phyloP scores from a whole-genome alignment of 441 rosid genomes.

The Pelargonium australe region DNA sequence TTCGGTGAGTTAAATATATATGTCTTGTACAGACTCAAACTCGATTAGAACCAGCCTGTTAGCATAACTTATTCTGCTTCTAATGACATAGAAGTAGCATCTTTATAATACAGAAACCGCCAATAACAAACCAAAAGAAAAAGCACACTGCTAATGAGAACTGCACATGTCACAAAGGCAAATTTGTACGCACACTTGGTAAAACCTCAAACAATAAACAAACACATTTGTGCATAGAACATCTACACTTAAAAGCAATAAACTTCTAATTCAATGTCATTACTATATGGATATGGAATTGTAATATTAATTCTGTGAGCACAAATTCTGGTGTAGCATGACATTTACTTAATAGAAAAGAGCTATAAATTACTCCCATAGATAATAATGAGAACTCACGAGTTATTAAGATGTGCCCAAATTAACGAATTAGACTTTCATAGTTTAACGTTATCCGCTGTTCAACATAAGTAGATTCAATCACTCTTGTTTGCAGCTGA shows the following conservation, averaged over 20 bases:
- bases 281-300: too few relatives aligned
- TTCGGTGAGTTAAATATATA: slow-evolving; percentile 47
- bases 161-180: neutral
- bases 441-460: neutral
- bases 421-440: neutral
- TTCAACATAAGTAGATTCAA: neutral
- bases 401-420: neutral
- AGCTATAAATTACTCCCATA: too few relatives aligned
- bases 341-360: too few relatives aligned
- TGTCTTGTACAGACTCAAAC: slow-evolving; percentile 27
- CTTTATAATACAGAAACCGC: slow-evolving; percentile 3
- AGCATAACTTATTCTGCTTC: slow-evolving; percentile 25
- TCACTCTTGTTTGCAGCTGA: neutral
- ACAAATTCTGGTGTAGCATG: too few relatives aligned
- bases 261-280: neutral
- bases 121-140: slow-evolving; percentile 8
- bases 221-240: neutral
- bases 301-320: too few relatives aligned
- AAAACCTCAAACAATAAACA: neutral
- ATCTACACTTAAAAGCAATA: neutral
- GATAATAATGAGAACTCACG: neutral
- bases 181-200: neutral
- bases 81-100: slow-evolving; percentile 14
- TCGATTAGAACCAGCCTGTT: slow-evolving; percentile 24
- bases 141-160: neutral